A percentile compares a stretch with the other conserved stretches of the same genome.
Evolutionary conservation across 495 filamentous ascomycete genomes (phyloP).

Genomic region (Penicillium paradoxum): DNA sequence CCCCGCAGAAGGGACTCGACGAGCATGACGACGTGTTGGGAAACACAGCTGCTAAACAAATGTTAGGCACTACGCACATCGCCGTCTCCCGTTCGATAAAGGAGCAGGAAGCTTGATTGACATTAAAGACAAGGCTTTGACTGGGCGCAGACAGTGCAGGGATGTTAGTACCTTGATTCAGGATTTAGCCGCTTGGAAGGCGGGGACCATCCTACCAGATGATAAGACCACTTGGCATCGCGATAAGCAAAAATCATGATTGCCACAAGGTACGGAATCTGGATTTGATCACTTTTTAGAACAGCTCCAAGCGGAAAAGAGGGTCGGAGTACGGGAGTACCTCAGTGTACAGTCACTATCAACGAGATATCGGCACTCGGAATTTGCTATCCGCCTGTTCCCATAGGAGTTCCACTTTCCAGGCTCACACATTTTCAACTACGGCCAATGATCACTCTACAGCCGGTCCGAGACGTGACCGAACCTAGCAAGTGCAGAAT

Average conservation of each 20-base stretch:
- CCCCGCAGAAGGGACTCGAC: neutral
- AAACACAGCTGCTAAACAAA: too few relatives aligned
- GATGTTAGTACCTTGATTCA: neutral
- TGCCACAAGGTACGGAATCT: neutral
- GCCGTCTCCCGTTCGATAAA: conserved; percentile 1
- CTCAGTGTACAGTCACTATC: neutral
- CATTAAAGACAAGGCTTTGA: neutral
- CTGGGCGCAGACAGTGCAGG: neutral
- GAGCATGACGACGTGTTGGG: neutral
- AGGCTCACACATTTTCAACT: conserved; percentile 11
- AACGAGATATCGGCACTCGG: neutral
- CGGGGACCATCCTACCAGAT: neutral
- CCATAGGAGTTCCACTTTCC: neutral
- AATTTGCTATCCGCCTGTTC: neutral
- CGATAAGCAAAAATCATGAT: neutral
- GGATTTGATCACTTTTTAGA: too few relatives aligned
- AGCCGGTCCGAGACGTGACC: neutral
- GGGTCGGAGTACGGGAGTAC: too few relatives aligned
- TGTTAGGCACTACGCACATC: neutral
- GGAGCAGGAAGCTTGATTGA: neutral
- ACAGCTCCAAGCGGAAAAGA: too few relatives aligned
- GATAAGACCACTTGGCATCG: neutral
- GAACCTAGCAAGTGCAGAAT: conserved; percentile 16
- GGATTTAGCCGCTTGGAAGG: neutral
- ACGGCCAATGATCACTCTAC: conserved; percentile 6